Conservation (phyloP, 2,329 filamentous ascomycete species). For the Neodidymelliopsis sp. region DNA sequence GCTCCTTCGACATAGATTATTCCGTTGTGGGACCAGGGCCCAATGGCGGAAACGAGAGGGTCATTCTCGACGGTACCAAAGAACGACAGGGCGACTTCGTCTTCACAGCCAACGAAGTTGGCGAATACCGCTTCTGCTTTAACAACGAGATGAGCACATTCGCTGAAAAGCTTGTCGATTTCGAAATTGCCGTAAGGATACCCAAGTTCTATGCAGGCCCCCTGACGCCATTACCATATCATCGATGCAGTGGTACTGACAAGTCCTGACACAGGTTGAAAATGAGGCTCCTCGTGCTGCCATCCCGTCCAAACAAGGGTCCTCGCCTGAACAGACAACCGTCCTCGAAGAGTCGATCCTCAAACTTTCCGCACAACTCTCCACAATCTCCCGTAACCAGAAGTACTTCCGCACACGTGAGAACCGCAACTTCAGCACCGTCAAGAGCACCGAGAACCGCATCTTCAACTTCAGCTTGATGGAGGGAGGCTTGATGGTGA, state of each 20-base stretch:
- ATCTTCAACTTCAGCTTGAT: conserved; percentile 98
- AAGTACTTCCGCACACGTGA: conserved; percentile 99
- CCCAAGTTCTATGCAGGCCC: not conserved
- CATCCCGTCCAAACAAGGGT: conserved; percentile 87
- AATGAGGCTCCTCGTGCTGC: conserved; percentile 81
- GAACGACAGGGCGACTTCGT: conserved; percentile 97
- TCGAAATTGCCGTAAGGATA: conserved; percentile 86
- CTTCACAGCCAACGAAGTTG: conserved; percentile 86
- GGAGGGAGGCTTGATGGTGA: conserved; percentile 88
- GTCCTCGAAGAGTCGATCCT: conserved; percentile 92
- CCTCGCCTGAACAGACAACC: conserved; percentile 86
- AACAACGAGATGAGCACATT: conserved; percentile 98
- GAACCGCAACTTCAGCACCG: conserved; percentile 98
- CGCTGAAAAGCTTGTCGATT: conserved; percentile 96
- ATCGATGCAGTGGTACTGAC: not conserved
- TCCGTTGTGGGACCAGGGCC: conserved; percentile 76
- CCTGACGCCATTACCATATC: not conserved
- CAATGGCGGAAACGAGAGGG: conserved; percentile 60
- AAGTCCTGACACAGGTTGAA: conserved; percentile 75
- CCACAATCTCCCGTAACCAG: conserved; percentile 94
- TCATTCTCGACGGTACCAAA: conserved; percentile 86
- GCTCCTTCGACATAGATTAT: conserved; percentile 97
- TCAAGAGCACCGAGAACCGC: conserved; percentile 90
- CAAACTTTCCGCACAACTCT: conserved; percentile 91
- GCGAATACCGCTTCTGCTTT: conserved; percentile 98